Base-by-base conservation (phyloP, 2,329 filamentous ascomycete species). In the Harringtonia lauricola region DNA sequence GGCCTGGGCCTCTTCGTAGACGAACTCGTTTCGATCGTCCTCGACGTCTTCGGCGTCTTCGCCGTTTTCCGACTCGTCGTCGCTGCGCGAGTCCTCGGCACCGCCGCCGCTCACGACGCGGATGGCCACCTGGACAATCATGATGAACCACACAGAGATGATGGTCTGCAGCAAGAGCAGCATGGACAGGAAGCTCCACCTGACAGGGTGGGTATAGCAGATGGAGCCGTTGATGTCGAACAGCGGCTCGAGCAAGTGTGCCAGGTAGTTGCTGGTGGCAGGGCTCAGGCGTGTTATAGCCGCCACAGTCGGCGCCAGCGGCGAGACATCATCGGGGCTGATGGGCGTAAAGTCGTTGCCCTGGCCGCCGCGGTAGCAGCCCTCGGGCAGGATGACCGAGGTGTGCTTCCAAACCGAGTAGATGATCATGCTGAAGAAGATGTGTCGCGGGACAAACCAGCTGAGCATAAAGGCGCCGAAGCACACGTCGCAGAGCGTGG, bases 61-160 rank as follows among this genome's bases (percentile, higher is more conserved):
- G 21, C 78, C 77, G 3, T 74, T 80, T 19, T 81, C 85, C 7
- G 67, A 83, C 62, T 94, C 88, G 50, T 87, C 86, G 53, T 95
- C 90, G 50, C 86, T 94, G 44, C 92, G 79, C 17, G 79, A 75
- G 57, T 98, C 92, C 50, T 95, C 88, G 6, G 90, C 88, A 28
- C 77, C 71, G 31, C 72, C 76, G 28, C 90, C 89, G 41, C 72
- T 75, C 30, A 96, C 59, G 7, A 96, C 88, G 48, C 82, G 81
- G 49, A 83, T 72, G 19, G 88, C 88, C 3, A 98, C 85, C 45
- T 80, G 78, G 33, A 89, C 64, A 52, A 96, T 95, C 79, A 95
- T 84, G 49, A 70, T 72, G 57, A 96, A 94, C 92, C 92, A 96
- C 49, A 68, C 72, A 30, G 94, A 67, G 28, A 85, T 88, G 42